A percentile compares a stretch with the other conserved stretches of the same genome.
phyloP scores from a whole-genome alignment of 331 rosid genomes.

The Acacia concinna region DNA sequence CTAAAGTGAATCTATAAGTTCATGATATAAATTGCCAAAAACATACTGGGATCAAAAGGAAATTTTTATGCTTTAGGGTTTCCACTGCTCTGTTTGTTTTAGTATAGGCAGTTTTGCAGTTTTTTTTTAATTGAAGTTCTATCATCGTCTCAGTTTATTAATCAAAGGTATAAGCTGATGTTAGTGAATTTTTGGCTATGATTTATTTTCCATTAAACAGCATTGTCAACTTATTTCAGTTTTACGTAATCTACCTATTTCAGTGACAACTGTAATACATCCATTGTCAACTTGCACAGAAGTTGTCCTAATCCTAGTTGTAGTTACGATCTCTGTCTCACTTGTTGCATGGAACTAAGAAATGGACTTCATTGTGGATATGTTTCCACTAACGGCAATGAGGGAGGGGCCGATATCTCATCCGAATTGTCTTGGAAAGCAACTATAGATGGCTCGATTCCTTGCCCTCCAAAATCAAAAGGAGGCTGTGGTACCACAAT shows the following conservation, averaged over 20 bases:
- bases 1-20: neutral
- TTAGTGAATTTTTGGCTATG: conserved; percentile 4
- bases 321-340: conserved; percentile 61
- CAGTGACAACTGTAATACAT: conserved; percentile 71
- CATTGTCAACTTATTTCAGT: neutral
- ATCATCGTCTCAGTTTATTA: neutral
- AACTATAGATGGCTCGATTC: conserved; percentile 47
- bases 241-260: conserved; percentile 26
- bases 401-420: conserved; percentile 26
- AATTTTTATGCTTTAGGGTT: neutral
- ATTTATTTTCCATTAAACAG: conserved; percentile 6
- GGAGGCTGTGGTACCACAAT: conserved; percentile 58
- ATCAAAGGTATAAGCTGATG: neutral
- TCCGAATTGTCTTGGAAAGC: conserved; percentile 46
- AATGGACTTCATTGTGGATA: conserved; percentile 40
- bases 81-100: neutral
- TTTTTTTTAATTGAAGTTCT: conserved; percentile 8
- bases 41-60: neutral
- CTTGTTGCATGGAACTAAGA: conserved; percentile 64
- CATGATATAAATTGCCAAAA: neutral
- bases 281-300: conserved; percentile 71
- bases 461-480: conserved; percentile 55
- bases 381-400: conserved; percentile 28
- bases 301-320: conserved; percentile 63
- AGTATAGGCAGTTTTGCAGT: neutral